Base-by-base conservation (phyloP, 768 basidiomycete genomes). In the Termitomyces sp. region DNA sequence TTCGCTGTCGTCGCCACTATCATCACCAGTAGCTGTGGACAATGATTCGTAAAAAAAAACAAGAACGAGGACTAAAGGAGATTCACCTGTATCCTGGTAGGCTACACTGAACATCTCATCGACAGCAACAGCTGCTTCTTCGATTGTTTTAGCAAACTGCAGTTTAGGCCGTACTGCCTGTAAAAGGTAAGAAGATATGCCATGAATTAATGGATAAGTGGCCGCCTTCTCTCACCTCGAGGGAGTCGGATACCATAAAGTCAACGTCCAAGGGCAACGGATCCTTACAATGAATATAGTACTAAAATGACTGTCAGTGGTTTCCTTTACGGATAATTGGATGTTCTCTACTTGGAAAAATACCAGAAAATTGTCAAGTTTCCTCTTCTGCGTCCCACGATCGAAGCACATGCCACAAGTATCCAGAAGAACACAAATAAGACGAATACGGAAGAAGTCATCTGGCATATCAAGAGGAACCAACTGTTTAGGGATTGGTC, bases 321-420 rank as follows among this genome's bases (percentile, higher is more conserved):
- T 42, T 18, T 20, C 42, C 12, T 32, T 39, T 26, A 26, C n/a
- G 27, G 40, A 22, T 12, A 10, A 24, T 42, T 14, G 30, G 51
- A 62, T 24, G 20, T 59, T n/a, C 36, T 59, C 60, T 65, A 94
- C 94, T 82, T 98, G 94, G 73, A 98, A 98, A 75, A 97, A 95
- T 14, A 83, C 79, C 62, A 99, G 74, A 69, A 97, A 96, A 64
- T 87, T 89, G 73, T 98, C 97, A 24, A 99, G 75, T 69, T 95
- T 98, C 77, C 89, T 89, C 72, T 87, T 92, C 69, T 93, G 91
- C 5, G 89, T 86, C 1, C 96, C 97, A 40, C 88, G 86, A 71
- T 98, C 96, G 72, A 99, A 98, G 74, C 96, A 98, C 83, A 95
- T 93, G 20, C 96, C 97, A 69, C 94, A 95, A 0, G 95, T 93